Percentiles rank a stretch among this genome's conserved stretches.
Conservation (phyloP, 768 basidiomycete genomes). For the Termitomyces sp. region DNA sequence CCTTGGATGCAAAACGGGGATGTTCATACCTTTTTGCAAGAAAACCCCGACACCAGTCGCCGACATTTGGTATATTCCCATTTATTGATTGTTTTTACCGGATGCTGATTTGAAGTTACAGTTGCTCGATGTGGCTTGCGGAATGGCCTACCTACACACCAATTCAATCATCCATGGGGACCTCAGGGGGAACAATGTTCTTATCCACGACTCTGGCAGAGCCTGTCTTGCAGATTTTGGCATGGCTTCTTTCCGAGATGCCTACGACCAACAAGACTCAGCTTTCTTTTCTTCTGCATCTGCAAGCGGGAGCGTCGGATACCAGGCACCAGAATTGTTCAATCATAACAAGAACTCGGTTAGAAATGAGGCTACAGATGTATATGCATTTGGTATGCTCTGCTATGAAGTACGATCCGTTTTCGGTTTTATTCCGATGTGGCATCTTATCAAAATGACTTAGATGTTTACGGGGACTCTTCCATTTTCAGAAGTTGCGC, state of each 20-base stretch:
- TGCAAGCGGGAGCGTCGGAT: background rate
- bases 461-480: background rate
- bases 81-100: background rate
- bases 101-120: background rate
- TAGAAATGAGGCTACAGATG: background rate
- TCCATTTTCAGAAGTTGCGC: background rate
- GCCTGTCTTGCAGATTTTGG: slow-evolving; percentile 7
- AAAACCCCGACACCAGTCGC: background rate
- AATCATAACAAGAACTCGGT: background rate
- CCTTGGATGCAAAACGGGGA: slow-evolving; percentile 4
- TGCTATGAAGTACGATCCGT: background rate
- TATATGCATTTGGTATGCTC: background rate
- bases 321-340: background rate
- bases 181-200: slow-evolving; percentile 1
- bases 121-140: background rate
- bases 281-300: background rate
- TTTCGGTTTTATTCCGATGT: too few species aligned
- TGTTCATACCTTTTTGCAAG: background rate
- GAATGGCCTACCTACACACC: slow-evolving; percentile 1
- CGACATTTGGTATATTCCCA: background rate
- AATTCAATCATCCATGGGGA: slow-evolving; percentile 2
- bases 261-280: background rate
- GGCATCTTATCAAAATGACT: too few species aligned
- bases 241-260: background rate
- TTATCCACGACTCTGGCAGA: background rate